Percentiles rank a stretch among this genome's conserved stretches.
phyloP scores from a whole-genome alignment of 208 protist genomes.

The Vickermania ingenoplastis region DNA sequence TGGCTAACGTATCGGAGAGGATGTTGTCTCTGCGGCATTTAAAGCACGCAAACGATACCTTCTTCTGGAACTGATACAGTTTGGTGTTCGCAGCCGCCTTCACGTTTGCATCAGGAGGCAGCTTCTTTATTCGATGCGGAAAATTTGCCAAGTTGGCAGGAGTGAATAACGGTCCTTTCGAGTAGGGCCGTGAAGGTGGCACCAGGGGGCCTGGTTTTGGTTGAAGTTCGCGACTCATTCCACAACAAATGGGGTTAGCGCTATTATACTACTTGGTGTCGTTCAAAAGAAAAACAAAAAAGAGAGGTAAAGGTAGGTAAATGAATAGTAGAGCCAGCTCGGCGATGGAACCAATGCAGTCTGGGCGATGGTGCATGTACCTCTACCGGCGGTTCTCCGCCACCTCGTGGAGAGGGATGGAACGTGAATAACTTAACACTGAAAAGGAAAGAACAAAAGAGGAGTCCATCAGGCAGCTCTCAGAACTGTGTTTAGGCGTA shows the following conservation, averaged over 20 bases:
- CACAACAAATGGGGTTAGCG: no score
- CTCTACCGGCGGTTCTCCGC: no score
- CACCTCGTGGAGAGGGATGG: no score
- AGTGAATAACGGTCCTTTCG: slow-evolving; percentile 32
- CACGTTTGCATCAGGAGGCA: slow-evolving; percentile 61
- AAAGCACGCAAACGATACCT: slow-evolving; percentile 59
- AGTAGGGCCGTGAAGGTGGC: background rate
- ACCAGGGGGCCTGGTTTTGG: background rate
- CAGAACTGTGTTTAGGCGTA: slow-evolving; percentile 82
- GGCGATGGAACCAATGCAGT: background rate
- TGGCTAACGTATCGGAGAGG: slow-evolving; percentile 53
- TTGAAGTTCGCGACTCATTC: no score
- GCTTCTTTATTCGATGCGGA: slow-evolving; percentile 42
- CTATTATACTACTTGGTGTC: no score
- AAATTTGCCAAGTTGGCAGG: slow-evolving; percentile 70
- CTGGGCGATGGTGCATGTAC: background rate
- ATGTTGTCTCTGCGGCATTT: slow-evolving; percentile 75
- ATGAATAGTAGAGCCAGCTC: background rate
- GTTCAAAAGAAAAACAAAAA: background rate
- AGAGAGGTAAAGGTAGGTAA: background rate
- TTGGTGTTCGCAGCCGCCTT: slow-evolving; percentile 41
- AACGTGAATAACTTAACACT: no score
- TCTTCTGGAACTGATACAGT: slow-evolving; percentile 57
- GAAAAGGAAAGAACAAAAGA: no score
- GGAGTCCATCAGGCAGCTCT: no score